phyloP scores from a whole-genome alignment of 805 yeast species.

The Ogataea wickerhamii region DNA sequence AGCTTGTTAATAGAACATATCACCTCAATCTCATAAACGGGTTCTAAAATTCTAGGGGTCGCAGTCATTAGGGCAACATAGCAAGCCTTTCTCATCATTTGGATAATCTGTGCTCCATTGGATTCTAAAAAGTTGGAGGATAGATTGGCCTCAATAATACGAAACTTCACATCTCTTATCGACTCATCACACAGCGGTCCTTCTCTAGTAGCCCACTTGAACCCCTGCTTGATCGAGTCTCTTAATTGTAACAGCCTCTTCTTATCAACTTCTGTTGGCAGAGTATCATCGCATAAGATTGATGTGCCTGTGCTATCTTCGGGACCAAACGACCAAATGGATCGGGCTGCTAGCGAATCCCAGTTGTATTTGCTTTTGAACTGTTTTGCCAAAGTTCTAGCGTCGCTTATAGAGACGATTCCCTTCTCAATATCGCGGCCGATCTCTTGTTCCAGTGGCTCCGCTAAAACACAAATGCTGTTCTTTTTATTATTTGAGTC shows the following conservation, averaged over 20 bases:
- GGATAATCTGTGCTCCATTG: constrained; percentile 69
- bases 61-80: constrained; percentile 77
- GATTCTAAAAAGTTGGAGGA: constrained; percentile 46
- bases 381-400: constrained; percentile 46
- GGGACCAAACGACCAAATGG: constrained; percentile 77
- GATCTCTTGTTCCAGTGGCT: constrained; percentile 61
- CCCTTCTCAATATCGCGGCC: constrained; percentile 54
- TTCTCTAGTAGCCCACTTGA: constrained; percentile 74
- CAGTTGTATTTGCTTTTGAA: constrained; percentile 61
- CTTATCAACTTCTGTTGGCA: constrained; percentile 68
- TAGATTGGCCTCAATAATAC: constrained; percentile 57
- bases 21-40: constrained; percentile 60
- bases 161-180: constrained; percentile 64
- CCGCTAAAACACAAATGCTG: constrained; percentile 67
- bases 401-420: constrained; percentile 25
- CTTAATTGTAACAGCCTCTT: constrained; percentile 41
- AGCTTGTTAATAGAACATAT: constrained; percentile 45
- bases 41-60: constrained; percentile 77
- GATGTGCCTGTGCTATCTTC: constrained; percentile 50
- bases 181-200: constrained; percentile 95
- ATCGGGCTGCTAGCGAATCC: constrained; percentile 82
- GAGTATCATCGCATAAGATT: constrained; percentile 61
- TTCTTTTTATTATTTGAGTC: constrained; percentile 53
- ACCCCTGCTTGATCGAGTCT: constrained; percentile 68
- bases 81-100: constrained; percentile 81